These are phyloP conservation scores for Arthrobotrys conoides DNA, from an alignment of 2,329 filamentous ascomycete genomes.

Conservation along the genomic window DNA sequence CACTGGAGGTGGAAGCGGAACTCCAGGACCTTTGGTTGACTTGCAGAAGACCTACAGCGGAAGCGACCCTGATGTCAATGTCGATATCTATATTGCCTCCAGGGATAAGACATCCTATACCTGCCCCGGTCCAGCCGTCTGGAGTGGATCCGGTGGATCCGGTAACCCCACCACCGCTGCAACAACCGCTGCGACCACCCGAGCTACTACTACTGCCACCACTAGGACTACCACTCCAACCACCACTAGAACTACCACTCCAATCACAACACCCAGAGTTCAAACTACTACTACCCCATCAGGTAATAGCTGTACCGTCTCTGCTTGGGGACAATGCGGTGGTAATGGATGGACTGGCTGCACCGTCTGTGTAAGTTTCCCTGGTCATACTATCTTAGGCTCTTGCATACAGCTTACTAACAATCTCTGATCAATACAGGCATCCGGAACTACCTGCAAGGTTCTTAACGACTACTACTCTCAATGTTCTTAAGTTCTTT, in stretches of 20 bases:
- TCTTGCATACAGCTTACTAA: neutral
- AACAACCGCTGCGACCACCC: constrained; percentile 1
- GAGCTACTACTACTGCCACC: constrained; percentile 29
- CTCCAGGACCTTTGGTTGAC: constrained; percentile 68
- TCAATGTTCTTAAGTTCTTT: constrained; percentile 35
- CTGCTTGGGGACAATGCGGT: constrained; percentile 51
- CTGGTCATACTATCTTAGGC: neutral
- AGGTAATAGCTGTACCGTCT: constrained; percentile 23
- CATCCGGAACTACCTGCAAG: constrained; percentile 39
- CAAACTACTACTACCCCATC: constrained; percentile 9
- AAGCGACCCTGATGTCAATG: constrained; percentile 62
- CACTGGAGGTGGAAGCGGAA: constrained; percentile 69
- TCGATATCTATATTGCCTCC: constrained; percentile 70
- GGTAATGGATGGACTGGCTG: constrained; percentile 51
- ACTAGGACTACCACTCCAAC: neutral
- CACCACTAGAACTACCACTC: constrained; percentile 14
- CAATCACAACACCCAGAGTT: constrained; percentile 12
- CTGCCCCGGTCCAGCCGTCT: constrained; percentile 70
- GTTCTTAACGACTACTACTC: constrained; percentile 53
- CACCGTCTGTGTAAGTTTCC: constrained; percentile 46
- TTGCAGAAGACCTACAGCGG: constrained; percentile 66
- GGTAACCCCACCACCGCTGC: constrained; percentile 10
- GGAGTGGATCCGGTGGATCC: constrained; percentile 66
- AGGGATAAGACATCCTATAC: constrained; percentile 68
- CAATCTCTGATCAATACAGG: constrained; percentile 16